Evolutionary conservation across 129 eudicot genomes (phyloP).

Genomic region (Oenanthe sinensis): DNA sequence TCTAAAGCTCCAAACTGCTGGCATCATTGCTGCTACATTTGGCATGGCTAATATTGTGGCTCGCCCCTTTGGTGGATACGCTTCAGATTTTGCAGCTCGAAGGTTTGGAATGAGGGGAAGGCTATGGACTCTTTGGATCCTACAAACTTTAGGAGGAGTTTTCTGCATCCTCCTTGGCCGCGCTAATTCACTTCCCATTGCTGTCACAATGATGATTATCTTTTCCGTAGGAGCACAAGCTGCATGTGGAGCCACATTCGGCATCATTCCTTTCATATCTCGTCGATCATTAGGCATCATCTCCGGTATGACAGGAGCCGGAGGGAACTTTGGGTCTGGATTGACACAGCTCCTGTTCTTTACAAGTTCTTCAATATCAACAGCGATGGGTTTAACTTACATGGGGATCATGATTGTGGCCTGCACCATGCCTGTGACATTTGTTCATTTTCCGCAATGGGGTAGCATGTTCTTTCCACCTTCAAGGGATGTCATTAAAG

Average conservation of each 20-base stretch:
- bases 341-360: constrained; percentile 67
- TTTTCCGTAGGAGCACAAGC: constrained; percentile 87
- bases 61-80: constrained; percentile 73
- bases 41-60: constrained; percentile 85
- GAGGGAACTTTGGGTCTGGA: constrained; percentile 82
- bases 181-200: constrained; percentile 44
- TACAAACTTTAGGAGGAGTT: constrained; percentile 72
- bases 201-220: constrained; percentile 54
- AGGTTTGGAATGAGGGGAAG: constrained; percentile 83
- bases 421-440: constrained; percentile 48
- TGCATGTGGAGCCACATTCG: constrained; percentile 89
- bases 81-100: constrained; percentile 51
- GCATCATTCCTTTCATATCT: constrained; percentile 75
- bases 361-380: constrained; percentile 35
- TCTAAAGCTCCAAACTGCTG: constrained; percentile 67
- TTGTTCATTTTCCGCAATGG: constrained; percentile 73
- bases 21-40: constrained; percentile 65
- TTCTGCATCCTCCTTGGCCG: constrained; percentile 64
- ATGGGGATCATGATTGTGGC: constrained; percentile 71
- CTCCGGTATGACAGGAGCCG: constrained; percentile 82
- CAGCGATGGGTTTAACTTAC: constrained; percentile 38
- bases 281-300: constrained; percentile 71
- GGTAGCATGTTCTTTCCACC: constrained; percentile 61
- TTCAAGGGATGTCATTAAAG: constrained; percentile 28
- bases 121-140: constrained; percentile 77